These are phyloP conservation scores for Apiospora aurea DNA, from an alignment of 2,329 filamentous ascomycete genomes.

Conservation along the genomic window DNA sequence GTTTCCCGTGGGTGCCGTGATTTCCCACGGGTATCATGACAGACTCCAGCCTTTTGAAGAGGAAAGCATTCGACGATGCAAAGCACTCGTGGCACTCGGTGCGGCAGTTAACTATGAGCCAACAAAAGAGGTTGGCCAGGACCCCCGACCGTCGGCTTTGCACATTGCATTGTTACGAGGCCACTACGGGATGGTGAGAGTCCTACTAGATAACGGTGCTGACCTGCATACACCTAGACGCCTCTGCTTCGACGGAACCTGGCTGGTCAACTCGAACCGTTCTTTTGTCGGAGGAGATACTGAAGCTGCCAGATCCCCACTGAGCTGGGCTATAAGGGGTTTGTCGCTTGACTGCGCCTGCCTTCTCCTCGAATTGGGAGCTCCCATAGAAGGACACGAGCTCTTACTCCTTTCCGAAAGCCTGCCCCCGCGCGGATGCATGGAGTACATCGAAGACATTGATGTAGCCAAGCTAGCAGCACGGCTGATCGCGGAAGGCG, in stretches of 20 bases:
- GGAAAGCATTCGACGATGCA: background rate
- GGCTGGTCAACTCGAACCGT: background rate
- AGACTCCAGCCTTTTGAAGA: too few relatives aligned
- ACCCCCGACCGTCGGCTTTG: background rate
- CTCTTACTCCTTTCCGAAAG: background rate
- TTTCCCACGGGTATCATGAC: background rate
- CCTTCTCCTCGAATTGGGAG: background rate
- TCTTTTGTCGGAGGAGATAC: too few relatives aligned
- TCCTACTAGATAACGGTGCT: background rate
- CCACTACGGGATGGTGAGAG: fast-evolving
- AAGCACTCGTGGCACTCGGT: background rate
- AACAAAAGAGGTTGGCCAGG: background rate
- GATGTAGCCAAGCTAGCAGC: too few relatives aligned
- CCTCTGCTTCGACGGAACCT: background rate
- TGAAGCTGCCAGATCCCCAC: background rate
- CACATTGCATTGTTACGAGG: background rate
- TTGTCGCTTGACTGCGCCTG: background rate
- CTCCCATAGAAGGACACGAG: background rate
- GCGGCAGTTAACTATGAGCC: background rate
- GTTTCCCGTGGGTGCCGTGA: background rate
- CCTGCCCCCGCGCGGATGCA: too few relatives aligned
- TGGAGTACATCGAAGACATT: too few relatives aligned
- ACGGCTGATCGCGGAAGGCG: background rate
- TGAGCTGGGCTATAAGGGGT: background rate
- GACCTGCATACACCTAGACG: background rate